A percentile compares a stretch with the other conserved stretches of the same genome.
These are phyloP conservation scores for Rugonectria rugulosa DNA, from an alignment of 2,329 filamentous ascomycete species.

Conservation along the genomic window DNA sequence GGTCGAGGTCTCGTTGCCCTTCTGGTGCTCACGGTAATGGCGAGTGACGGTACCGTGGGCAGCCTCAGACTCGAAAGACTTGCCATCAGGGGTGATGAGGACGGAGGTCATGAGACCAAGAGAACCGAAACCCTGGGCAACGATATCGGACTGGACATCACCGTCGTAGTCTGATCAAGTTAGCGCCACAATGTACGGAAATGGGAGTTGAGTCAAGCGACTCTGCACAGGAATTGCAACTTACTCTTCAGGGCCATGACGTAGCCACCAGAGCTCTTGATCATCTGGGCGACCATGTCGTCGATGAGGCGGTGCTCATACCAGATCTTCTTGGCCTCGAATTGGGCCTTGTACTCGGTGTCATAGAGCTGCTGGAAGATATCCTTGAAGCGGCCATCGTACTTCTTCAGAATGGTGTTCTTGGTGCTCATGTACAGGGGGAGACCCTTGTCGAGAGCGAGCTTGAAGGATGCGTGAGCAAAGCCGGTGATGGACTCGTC, in stretches of 20 bases:
- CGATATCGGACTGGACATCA: slow-evolving; percentile 97
- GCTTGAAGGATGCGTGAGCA: slow-evolving; percentile 95
- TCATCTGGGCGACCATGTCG: slow-evolving; percentile 99
- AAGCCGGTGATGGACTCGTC: slow-evolving; percentile 95
- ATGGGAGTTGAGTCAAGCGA: slow-evolving; percentile 8
- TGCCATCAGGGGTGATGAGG: slow-evolving; percentile 94
- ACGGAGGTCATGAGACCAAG: slow-evolving; percentile 98
- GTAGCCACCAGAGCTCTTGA: slow-evolving; percentile 97
- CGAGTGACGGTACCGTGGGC: slow-evolving; percentile 98
- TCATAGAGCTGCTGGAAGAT: slow-evolving; percentile 99
- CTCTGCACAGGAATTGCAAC: slow-evolving; percentile 43
- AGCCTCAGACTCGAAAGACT: slow-evolving; percentile 97
- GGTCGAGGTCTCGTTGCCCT: slow-evolving; percentile 95
- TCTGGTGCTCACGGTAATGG: slow-evolving; percentile 99
- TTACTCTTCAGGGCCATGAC: slow-evolving; percentile 98
- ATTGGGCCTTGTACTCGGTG: slow-evolving; percentile 82
- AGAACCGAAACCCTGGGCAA: slow-evolving; percentile 97
- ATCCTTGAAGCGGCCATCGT: slow-evolving; percentile 98
- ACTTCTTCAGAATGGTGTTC: slow-evolving; percentile 99
- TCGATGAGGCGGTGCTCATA: slow-evolving; percentile 99
- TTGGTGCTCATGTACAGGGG: slow-evolving; percentile 99
- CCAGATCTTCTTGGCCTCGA: slow-evolving; percentile 94
- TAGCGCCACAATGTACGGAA: slow-evolving; percentile 20
- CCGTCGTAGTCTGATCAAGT: slow-evolving; percentile 87
- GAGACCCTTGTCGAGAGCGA: slow-evolving; percentile 83